Evolutionary conservation across 2,329 filamentous ascomycete genomes (phyloP).

Genomic region (Aspergillus sojae): DNA sequence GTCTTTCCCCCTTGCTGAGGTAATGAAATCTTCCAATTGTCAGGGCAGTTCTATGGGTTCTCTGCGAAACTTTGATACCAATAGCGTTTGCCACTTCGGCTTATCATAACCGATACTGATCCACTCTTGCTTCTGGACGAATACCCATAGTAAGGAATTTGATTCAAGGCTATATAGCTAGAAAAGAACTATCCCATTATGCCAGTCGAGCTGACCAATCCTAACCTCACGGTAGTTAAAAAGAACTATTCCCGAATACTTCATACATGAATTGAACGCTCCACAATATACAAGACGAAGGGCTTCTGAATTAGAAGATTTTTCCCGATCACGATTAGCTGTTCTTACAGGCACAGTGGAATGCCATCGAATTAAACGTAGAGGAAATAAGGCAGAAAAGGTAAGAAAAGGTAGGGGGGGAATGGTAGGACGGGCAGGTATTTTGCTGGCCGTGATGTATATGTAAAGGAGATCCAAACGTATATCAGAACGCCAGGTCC

Average conservation of each 20-base stretch:
- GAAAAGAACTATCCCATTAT: neutral
- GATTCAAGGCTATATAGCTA: neutral
- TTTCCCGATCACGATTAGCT: neutral
- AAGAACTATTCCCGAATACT: conserved; percentile 16
- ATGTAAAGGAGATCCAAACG: conserved; percentile 14
- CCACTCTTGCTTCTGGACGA: neutral
- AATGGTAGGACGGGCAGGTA: conserved; percentile 5
- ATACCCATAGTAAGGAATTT: neutral
- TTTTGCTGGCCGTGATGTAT: conserved; percentile 8
- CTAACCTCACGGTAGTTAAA: conserved; percentile 12
- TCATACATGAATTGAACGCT: conserved; percentile 22
- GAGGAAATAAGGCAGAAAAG: neutral
- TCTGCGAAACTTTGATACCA: neutral
- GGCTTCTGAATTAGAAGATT: neutral
- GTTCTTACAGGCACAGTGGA: neutral
- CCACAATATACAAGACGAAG: conserved; percentile 20
- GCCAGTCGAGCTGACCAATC: neutral
- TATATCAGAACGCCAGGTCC: conserved; percentile 21
- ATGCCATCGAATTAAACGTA: neutral
- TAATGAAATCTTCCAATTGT: neutral
- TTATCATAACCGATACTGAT: neutral
- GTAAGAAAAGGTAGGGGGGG: neutral
- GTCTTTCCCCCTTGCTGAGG: neutral
- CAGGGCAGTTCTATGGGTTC: neutral
- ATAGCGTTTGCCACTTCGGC: neutral